phyloP scores from a whole-genome alignment of 2,329 filamentous ascomycete genomes.

The Coniosporium tulheliwenetii region DNA sequence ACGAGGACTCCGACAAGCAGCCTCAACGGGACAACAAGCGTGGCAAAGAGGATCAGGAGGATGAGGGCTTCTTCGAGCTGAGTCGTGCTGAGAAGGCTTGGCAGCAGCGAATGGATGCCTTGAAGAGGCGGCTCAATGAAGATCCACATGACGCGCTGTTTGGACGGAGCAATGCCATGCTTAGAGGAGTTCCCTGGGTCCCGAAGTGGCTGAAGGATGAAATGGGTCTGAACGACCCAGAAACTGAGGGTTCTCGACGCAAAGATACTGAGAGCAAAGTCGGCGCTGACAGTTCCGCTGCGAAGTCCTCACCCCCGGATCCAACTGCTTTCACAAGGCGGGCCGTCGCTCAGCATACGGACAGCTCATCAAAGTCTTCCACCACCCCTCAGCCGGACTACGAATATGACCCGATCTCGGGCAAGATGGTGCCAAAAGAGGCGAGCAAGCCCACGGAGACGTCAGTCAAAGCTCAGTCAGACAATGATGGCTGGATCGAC shows the following conservation, averaged over 20 bases:
- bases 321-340: neutral
- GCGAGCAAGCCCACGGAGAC: neutral
- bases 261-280: neutral
- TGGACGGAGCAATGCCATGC: constrained; percentile 18
- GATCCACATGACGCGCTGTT: constrained; percentile 28
- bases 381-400: neutral
- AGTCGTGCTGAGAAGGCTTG: constrained; percentile 13
- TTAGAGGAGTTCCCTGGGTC: constrained; percentile 12
- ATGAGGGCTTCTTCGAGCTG: constrained; percentile 11
- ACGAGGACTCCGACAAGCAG: neutral
- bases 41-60: neutral
- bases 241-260: too few species aligned
- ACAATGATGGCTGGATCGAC: neutral
- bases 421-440: neutral
- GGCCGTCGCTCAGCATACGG: neutral
- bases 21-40: neutral
- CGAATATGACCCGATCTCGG: neutral
- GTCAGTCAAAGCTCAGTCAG: neutral
- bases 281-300: neutral
- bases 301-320: neutral
- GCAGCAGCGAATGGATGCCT: constrained; percentile 16
- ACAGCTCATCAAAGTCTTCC: too few species aligned
- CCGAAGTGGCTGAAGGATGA: constrained; percentile 10
- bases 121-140: constrained; percentile 18
- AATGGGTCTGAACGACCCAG: constrained; percentile 1